These are phyloP conservation scores for Kodamaea sagamina DNA, from an alignment of 805 yeast genomes.

Conservation along the genomic window DNA sequence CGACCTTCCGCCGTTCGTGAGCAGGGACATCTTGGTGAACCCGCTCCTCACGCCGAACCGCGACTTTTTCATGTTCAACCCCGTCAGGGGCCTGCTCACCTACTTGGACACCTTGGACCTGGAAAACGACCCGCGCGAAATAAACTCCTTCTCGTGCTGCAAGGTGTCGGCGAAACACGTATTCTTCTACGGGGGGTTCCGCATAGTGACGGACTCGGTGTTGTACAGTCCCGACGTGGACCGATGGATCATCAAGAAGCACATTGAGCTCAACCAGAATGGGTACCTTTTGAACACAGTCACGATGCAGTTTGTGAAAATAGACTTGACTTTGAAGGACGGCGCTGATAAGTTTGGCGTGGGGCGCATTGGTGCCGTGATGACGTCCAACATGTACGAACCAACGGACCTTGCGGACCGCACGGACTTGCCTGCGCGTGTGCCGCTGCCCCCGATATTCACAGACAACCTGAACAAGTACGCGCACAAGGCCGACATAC, in stretches of 20 bases:
- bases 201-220: constrained; percentile 29
- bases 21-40: constrained; percentile 36
- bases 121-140: constrained; percentile 54
- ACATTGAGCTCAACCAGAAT: constrained; percentile 50
- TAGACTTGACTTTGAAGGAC: constrained; percentile 27
- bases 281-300: constrained; percentile 61
- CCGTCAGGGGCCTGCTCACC: constrained; percentile 32
- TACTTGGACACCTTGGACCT: constrained; percentile 25
- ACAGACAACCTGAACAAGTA: constrained; percentile 13
- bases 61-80: constrained; percentile 31
- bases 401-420: constrained; percentile 6
- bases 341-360: constrained; percentile 15
- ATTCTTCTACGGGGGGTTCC: constrained; percentile 72
- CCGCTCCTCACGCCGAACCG: constrained; percentile 45
- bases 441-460: constrained; percentile 24
- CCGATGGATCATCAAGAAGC: constrained; percentile 43
- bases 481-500: background rate
- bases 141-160: constrained; percentile 50
- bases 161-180: constrained; percentile 57
- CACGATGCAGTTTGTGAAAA: constrained; percentile 50
- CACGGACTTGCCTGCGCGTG: constrained; percentile 13
- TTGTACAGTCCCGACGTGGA: constrained; percentile 24
- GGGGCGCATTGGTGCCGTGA: constrained; percentile 38
- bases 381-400: constrained; percentile 28
- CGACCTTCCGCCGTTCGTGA: constrained; percentile 43